phyloP scores from a whole-genome alignment of 2,329 filamentous ascomycete genomes.

The Sphaerulina vaccinii region DNA sequence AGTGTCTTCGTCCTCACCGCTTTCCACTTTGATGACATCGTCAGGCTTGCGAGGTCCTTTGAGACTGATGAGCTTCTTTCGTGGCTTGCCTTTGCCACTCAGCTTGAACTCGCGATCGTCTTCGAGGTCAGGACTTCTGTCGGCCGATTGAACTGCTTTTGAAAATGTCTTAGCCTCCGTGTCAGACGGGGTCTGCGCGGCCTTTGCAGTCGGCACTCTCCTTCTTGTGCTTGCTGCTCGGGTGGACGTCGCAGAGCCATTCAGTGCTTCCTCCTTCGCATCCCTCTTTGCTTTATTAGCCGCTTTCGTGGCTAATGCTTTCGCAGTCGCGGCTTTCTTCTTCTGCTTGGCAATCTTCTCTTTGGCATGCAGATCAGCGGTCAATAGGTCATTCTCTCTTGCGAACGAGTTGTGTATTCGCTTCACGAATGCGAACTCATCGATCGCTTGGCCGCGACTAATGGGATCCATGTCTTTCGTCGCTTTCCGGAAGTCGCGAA shows the following conservation, averaged over 20 bases:
- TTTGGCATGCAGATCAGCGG: conserved; percentile 64
- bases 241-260: not conserved
- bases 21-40: not conserved
- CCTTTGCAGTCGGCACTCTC: not conserved
- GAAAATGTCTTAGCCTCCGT: conserved; percentile 3
- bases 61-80: not conserved
- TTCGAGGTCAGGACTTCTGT: conserved; percentile 13
- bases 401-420: conserved; percentile 86
- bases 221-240: not conserved
- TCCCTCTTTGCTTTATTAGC: conserved; percentile 29
- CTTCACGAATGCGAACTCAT: conserved; percentile 73
- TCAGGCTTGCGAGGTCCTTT: not conserved
- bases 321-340: conserved; percentile 34
- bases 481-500: conserved; percentile 70
- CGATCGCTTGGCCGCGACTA: conserved; percentile 72
- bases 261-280: conserved; percentile 11
- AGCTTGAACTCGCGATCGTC: conserved; percentile 12
- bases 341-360: conserved; percentile 48
- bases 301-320: conserved; percentile 31
- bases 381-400: conserved; percentile 73
- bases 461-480: conserved; percentile 68
- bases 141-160: conserved; percentile 1
- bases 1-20: conserved; percentile 7
- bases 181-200: not conserved
- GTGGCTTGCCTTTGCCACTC: not conserved